phyloP scores from a whole-genome alignment of 2,329 filamentous ascomycete genomes.

The Sphaerulina vaccinii region DNA sequence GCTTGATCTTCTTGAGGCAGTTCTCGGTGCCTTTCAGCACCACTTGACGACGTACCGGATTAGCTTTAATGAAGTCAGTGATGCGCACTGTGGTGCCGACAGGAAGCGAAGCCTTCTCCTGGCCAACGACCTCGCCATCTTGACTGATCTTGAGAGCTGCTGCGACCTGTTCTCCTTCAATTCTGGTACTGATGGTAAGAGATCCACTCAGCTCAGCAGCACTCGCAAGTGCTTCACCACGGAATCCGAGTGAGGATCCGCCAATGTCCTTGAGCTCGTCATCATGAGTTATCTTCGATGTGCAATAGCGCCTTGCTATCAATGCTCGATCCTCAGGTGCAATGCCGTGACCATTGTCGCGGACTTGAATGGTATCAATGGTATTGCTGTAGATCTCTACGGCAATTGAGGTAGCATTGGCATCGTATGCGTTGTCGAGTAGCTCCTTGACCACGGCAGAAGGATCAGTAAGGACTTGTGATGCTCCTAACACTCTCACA shows the following conservation, averaged over 20 bases:
- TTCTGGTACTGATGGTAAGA: constrained; percentile 63
- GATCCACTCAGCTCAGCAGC: constrained; percentile 58
- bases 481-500: constrained; percentile 59
- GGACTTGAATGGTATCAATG: constrained; percentile 66
- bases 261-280: constrained; percentile 60
- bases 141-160: constrained; percentile 51
- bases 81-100: constrained; percentile 69
- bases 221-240: constrained; percentile 71
- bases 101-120: constrained; percentile 53
- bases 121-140: constrained; percentile 44
- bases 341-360: constrained; percentile 74
- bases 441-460: constrained; percentile 70
- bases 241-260: constrained; percentile 67
- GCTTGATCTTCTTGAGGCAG: constrained; percentile 57
- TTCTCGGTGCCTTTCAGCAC: constrained; percentile 59
- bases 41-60: constrained; percentile 64
- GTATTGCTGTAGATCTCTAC: constrained; percentile 65
- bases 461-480: constrained; percentile 60
- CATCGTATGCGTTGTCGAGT: constrained; percentile 74
- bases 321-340: constrained; percentile 58
- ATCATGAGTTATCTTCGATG: constrained; percentile 69
- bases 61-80: constrained; percentile 56
- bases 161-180: constrained; percentile 60
- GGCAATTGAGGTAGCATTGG: constrained; percentile 64
- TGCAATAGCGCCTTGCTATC: constrained; percentile 66